Base-by-base conservation (phyloP, 805 yeast species). In the Metschnikowia kofuensis region DNA sequence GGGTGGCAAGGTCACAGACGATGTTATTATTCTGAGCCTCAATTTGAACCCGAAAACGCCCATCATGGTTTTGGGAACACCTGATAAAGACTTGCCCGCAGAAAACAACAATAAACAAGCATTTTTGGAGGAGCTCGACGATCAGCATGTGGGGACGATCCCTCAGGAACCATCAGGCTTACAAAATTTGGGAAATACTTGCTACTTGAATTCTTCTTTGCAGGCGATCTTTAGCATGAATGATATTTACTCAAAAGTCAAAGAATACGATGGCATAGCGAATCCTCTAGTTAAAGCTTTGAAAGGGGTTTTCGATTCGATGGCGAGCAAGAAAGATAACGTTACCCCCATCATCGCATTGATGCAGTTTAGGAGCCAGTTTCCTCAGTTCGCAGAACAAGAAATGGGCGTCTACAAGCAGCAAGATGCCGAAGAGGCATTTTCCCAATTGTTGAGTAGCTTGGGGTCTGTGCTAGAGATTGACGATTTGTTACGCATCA, bases 341-440 rank as follows among this genome's bases (percentile, higher is more conserved):
- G 79, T 86, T 44, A 78, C 82, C 47, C 98, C 98, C 15, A 66
- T 81, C 39, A 72, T 81, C 38, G 79, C 92, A 50, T 71, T 94
- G 52, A 74, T 82, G 35, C 71, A 80, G 30, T 72, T 88, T 56
- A 82, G 97, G 64, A 70, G 75, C 42, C 70, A 74, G 14, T 87
- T 81, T 63, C 97, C 98, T 1, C 98, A 94, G 68, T 94, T 94
- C 68, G 87, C 86, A 38, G 97, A 92, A 64, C 80, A 82, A 51
- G 85, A 82, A 52, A 70, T 72, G 29, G 97, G 97, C 1, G 70
- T 77, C 48, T 87, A 79, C 63, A 90, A 89, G 67, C 99, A 94
- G 70, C 99, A 94, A 70, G 99, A 94, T 72, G 99, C 99, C 0
- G 99, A 94, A 70, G 99, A 94, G 66, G 87, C 92, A 14, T 90